Evolutionary conservation across 2,329 filamentous ascomycete species (phyloP).

Genomic region (Chaetomiaceae sp.): DNA sequence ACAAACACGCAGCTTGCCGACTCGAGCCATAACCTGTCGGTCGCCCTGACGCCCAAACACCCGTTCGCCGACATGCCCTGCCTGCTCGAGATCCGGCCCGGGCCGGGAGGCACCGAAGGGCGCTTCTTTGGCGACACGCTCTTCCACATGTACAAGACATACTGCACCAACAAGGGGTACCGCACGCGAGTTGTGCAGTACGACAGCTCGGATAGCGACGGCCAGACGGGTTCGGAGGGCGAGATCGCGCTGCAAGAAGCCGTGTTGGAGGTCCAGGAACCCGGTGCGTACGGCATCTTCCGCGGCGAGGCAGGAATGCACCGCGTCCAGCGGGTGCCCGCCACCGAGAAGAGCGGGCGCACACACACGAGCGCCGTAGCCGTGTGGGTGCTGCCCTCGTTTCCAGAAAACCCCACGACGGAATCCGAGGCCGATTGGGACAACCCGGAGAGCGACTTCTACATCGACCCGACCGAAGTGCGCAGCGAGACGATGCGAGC

Average conservation of each 20-base stretch:
- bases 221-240: slow-evolving; percentile 48
- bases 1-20: slow-evolving; percentile 58
- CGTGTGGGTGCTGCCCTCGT: slow-evolving; percentile 84
- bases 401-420: slow-evolving; percentile 54
- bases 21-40: slow-evolving; percentile 65
- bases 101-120: slow-evolving; percentile 86
- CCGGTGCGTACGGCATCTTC: slow-evolving; percentile 75
- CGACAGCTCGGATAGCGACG: slow-evolving; percentile 64
- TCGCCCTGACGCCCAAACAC: slow-evolving; percentile 77
- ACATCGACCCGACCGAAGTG: slow-evolving; percentile 79
- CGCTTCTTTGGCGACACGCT: slow-evolving; percentile 84
- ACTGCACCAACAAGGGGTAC: slow-evolving; percentile 66
- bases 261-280: slow-evolving; percentile 72
- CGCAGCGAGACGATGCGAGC: slow-evolving; percentile 85
- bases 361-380: slow-evolving; percentile 91
- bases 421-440: slow-evolving; percentile 57
- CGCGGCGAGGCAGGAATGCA: slow-evolving; percentile 91
- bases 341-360: slow-evolving; percentile 83
- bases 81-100: slow-evolving; percentile 85
- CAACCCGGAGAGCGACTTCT: slow-evolving; percentile 87
- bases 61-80: slow-evolving; percentile 88
- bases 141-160: slow-evolving; percentile 81
- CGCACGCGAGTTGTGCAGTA: slow-evolving; percentile 67
- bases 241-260: slow-evolving; percentile 78
- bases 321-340: slow-evolving; percentile 86